These are phyloP conservation scores for Musa troglodytarum DNA, from an alignment of 176 grass and related monocot genomes.

Conservation along the genomic window DNA sequence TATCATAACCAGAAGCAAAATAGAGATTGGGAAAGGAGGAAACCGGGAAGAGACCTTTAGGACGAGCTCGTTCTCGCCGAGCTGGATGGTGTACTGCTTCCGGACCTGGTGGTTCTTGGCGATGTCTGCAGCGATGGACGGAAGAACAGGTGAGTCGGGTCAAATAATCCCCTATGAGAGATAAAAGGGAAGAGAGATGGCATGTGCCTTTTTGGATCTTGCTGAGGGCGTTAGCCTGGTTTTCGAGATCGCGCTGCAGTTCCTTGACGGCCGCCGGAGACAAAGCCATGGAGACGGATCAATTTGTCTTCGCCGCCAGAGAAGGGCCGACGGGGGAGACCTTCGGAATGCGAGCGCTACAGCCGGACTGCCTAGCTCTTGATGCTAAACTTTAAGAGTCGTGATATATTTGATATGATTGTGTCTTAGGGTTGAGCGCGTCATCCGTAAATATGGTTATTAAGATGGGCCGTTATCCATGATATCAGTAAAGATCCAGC, in stretches of 20 bases:
- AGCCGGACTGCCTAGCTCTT: no score
- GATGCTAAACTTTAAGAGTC: no score
- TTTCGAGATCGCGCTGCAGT: conserved; percentile 79
- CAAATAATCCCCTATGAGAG: no score
- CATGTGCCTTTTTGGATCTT: conserved; percentile 91
- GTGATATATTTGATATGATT: no score
- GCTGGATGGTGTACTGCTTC: conserved; percentile 99
- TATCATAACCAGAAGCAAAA: neutral
- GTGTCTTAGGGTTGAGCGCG: no score
- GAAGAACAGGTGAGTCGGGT: neutral
- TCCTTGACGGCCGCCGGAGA: conserved; percentile 52
- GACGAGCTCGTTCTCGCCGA: conserved; percentile 96
- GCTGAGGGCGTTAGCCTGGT: conserved; percentile 69
- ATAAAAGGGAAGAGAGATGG: neutral
- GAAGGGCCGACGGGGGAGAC: neutral
- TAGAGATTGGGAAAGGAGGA: neutral
- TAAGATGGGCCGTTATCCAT: no score
- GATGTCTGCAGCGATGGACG: conserved; percentile 44
- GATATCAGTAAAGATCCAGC: no score
- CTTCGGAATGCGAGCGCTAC: no score
- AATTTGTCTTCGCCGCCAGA: neutral
- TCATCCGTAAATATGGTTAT: no score
- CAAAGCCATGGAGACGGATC: conserved; percentile 15
- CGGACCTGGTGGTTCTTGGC: conserved; percentile 95
- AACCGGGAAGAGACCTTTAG: conserved; percentile 48